Evolutionary conservation across 2,329 filamentous ascomycete genomes (phyloP), one percentile per base, ranked within the genome.

Genomic region (Hypoxylon sp.): DNA sequence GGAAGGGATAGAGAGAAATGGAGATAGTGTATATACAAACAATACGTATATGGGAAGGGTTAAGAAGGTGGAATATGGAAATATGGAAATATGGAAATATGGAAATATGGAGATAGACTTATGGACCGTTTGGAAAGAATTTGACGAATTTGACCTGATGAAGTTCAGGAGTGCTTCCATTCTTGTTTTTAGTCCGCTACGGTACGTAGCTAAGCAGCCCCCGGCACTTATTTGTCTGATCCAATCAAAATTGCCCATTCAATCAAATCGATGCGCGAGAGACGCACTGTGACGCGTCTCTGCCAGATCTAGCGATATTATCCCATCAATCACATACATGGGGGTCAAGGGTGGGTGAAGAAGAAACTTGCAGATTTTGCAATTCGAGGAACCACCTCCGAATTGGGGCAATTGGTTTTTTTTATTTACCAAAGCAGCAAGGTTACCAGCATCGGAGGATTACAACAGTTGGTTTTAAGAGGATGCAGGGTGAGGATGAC

Each of bases 211-310:
- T 31, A 26, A 2, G 37, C 26, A 42, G 26, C 42, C 25, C 50
- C 54, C 42, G 54, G 23, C 47, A 41, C 48, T 48, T 45, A 15
- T 42, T 45, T 5, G 35, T 30, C 23, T 47, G 17, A 27, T 13
- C 55, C 55, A 58, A 58, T 58, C 17, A 55, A 49, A 58, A 35
- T 12, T 12, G 32, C 35, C 31, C 47, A 51, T 58, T 58, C 44
- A 49, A 52, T 50, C 51, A 38, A 51, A 47, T 43, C 12, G 30
- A 29, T 31, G 43, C 15, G 43, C 17, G 25, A 29, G 27, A 46
- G 44, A 58, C 31, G 55, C 55, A 55, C 51, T 55, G 51, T 55
- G 51, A 52, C 51, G 55, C 55, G 55, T 55, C 32, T 49, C 17
- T 46, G 25, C 35, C 35, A 40, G 48, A 25, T 36, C 29, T 48